Evolutionary conservation across 805 yeast species (phyloP).

Genomic region (Yarrowia sp.): DNA sequence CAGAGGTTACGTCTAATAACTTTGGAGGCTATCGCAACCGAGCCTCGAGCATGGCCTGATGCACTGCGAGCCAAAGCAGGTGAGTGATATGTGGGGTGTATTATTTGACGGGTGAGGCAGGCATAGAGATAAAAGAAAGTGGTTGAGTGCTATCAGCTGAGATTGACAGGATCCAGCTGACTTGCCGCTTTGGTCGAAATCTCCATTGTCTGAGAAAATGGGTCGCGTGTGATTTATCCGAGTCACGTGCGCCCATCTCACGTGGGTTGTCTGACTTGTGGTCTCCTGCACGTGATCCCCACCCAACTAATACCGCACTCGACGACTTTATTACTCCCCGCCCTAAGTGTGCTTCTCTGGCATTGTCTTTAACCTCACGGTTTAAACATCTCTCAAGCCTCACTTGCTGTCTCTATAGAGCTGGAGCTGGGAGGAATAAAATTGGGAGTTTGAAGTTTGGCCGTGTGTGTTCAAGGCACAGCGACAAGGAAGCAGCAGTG

Average conservation of each 20-base stretch:
- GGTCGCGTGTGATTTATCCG: too few relatives aligned
- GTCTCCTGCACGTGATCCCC: neutral
- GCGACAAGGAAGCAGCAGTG: too few relatives aligned
- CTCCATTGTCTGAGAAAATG: too few relatives aligned
- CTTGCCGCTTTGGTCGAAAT: too few relatives aligned
- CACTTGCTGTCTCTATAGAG: conserved; percentile 30
- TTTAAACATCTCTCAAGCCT: conserved; percentile 28
- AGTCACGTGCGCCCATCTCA: too few relatives aligned
- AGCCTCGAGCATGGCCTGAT: neutral
- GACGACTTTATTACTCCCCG: neutral
- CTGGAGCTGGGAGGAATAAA: conserved; percentile 5
- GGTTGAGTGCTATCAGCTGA: too few relatives aligned
- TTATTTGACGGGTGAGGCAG: conserved; percentile 3
- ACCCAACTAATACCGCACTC: conserved; percentile 16
- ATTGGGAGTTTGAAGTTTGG: conserved; percentile 1
- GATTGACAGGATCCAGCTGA: too few relatives aligned
- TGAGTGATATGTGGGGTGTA: neutral
- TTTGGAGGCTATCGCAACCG: too few relatives aligned
- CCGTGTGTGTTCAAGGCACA: too few relatives aligned
- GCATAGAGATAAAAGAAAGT: neutral
- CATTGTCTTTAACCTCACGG: conserved; percentile 24
- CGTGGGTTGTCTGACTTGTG: neutral
- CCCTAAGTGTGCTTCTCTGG: conserved; percentile 1
- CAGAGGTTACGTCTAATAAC: too few relatives aligned
- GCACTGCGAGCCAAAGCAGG: conserved; percentile 8